Evolutionary conservation across 148 eudicot species (phyloP).

Genomic region (Spergularia marina): DNA sequence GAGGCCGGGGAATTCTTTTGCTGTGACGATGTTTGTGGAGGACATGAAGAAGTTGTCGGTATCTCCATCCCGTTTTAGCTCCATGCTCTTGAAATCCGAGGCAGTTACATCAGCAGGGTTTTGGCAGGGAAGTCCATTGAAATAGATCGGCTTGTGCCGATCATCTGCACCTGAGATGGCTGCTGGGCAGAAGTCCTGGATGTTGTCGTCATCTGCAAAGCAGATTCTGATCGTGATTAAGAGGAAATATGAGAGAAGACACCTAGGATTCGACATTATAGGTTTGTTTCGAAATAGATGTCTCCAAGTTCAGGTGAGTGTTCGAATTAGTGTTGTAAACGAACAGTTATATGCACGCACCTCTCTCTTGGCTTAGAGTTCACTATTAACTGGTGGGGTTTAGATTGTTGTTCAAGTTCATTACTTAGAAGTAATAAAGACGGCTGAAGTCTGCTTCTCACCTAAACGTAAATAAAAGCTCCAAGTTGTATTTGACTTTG

Average conservation of each 20-base stretch:
- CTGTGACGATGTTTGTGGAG: conserved; percentile 46
- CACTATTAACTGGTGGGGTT: conserved; percentile 29
- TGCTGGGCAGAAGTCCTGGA: conserved; percentile 76
- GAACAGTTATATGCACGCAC: not conserved
- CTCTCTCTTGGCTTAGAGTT: conserved; percentile 30
- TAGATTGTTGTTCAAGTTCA: conserved; percentile 31
- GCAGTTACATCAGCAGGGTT: conserved; percentile 53
- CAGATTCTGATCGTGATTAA: conserved; percentile 20
- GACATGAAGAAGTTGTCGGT: conserved; percentile 52
- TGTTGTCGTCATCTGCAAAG: conserved; percentile 53
- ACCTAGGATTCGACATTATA: conserved; percentile 13
- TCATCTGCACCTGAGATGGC: conserved; percentile 15
- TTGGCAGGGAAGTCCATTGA: conserved; percentile 83
- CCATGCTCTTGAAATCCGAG: conserved; percentile 62
- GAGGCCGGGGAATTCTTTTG: conserved; percentile 64
- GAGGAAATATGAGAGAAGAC: conserved; percentile 25
- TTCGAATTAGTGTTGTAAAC: not conserved
- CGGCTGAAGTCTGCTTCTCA: conserved; percentile 24
- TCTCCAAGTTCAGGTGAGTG: conserved; percentile 2
- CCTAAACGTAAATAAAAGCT: not conserved
- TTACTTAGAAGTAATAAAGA: conserved; percentile 31
- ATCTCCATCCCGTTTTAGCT: conserved; percentile 44
- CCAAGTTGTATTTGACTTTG: not conserved
- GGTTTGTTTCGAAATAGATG: not conserved
- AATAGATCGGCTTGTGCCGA: conserved; percentile 32